Evolutionary conservation across 345 rosid genomes (phyloP).

Genomic region (Bretschneidera sinensis): DNA sequence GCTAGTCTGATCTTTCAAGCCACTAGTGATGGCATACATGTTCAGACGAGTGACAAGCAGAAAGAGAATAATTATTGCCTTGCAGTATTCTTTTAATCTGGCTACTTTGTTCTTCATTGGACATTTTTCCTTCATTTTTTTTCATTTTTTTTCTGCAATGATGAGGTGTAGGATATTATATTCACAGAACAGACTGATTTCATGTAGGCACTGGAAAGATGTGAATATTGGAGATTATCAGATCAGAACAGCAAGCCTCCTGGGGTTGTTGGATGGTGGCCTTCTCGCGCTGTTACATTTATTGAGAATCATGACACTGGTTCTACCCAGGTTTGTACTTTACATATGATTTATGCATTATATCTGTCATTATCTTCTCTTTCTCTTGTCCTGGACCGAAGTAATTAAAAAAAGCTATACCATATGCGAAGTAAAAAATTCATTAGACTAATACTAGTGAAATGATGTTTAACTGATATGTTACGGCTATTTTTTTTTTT

Average conservation of each 20-base stretch:
- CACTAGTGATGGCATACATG: conserved; percentile 1
- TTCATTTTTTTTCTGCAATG: not conserved
- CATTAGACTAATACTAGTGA: not conserved
- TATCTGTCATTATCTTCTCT: conserved; percentile 2
- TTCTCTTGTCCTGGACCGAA: not conserved
- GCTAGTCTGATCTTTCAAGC: not conserved
- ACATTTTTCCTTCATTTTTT: not conserved
- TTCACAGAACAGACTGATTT: conserved; percentile 4
- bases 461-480: not conserved
- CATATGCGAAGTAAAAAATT: no score
- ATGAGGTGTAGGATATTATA: not conserved
- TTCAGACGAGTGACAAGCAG: conserved; percentile 1
- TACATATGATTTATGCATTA: not conserved
- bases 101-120: conserved; percentile 3
- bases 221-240: conserved; percentile 95
- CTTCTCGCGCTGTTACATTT: conserved; percentile 97
- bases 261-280: conserved; percentile 99
- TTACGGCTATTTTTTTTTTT: not conserved
- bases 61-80: not conserved
- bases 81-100: not conserved
- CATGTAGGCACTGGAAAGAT: conserved; percentile 63
- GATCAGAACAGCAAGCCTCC: conserved; percentile 90
- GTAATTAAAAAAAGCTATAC: not conserved
- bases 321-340: conserved; percentile 75
- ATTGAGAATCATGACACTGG: conserved; percentile 98